These are phyloP conservation scores for Curvularia lunata DNA, from an alignment of 2,329 filamentous ascomycete species.

Conservation along the genomic window DNA sequence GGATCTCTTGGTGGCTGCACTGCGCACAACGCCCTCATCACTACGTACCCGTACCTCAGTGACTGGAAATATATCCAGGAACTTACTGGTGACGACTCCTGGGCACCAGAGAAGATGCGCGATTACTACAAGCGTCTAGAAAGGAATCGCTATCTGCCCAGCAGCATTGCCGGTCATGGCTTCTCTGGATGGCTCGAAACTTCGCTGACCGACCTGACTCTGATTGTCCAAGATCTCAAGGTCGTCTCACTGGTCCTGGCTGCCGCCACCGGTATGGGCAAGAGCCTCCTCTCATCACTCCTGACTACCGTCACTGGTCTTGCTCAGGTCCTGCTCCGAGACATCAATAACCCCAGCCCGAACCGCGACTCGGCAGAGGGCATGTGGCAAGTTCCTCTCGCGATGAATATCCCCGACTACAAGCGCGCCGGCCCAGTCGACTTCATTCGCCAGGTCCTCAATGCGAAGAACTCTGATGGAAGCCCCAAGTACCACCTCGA, in stretches of 20 bases:
- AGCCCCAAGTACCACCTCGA: slow-evolving; percentile 62
- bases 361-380: slow-evolving; percentile 56
- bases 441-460: slow-evolving; percentile 57
- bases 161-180: slow-evolving; percentile 58
- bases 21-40: slow-evolving; percentile 65
- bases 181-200: slow-evolving; percentile 63
- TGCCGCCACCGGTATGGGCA: slow-evolving; percentile 59
- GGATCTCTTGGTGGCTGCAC: slow-evolving; percentile 64
- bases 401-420: slow-evolving; percentile 50
- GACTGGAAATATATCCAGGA: slow-evolving; percentile 65
- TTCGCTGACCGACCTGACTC: slow-evolving; percentile 56
- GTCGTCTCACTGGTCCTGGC: slow-evolving; percentile 59
- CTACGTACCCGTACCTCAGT: slow-evolving; percentile 61
- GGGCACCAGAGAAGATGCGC: slow-evolving; percentile 66
- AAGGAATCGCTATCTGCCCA: slow-evolving; percentile 58
- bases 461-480: slow-evolving; percentile 58
- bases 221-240: slow-evolving; percentile 60
- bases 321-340: slow-evolving; percentile 54
- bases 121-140: slow-evolving; percentile 62
- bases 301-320: slow-evolving; percentile 54
- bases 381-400: slow-evolving; percentile 64
- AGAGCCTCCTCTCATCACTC: slow-evolving; percentile 38
- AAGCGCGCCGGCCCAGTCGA: slow-evolving; percentile 62
- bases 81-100: slow-evolving; percentile 65
- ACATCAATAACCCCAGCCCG: slow-evolving; percentile 58